phyloP scores from a whole-genome alignment of 305 asterid genomes.

The Lippia alba region DNA sequence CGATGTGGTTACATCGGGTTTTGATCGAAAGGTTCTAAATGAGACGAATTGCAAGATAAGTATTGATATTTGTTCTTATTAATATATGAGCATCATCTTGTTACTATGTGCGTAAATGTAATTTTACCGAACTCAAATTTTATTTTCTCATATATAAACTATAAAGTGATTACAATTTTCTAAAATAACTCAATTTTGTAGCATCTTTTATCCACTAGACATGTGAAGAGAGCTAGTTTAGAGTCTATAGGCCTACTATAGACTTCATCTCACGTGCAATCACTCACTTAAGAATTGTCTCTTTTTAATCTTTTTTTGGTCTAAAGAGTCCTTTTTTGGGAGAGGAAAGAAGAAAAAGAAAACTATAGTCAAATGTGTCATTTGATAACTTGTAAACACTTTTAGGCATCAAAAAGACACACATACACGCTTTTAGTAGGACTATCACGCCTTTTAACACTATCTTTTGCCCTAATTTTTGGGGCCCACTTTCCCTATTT shows the following conservation, averaged over 20 bases:
- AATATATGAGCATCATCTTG: too few relatives aligned
- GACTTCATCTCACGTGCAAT: conserved; percentile 40
- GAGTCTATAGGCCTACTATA: not conserved
- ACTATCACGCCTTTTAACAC: conserved; percentile 41
- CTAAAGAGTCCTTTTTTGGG: conserved; percentile 38
- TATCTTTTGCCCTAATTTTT: conserved; percentile 6
- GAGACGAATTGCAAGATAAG: too few relatives aligned
- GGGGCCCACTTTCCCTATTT: conserved; percentile 13
- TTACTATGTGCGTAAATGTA: too few relatives aligned
- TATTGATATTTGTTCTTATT: too few relatives aligned
- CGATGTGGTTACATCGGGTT: too few relatives aligned
- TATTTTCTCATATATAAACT: too few relatives aligned
- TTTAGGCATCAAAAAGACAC: conserved; percentile 13
- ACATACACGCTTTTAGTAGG: conserved; percentile 37
- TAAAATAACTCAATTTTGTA: too few relatives aligned
- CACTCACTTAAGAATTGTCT: conserved; percentile 23
- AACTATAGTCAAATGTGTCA: conserved; percentile 35
- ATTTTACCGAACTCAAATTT: too few relatives aligned
- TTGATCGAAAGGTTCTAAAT: too few relatives aligned
- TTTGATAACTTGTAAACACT: conserved; percentile 30
- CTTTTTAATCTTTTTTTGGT: conserved; percentile 5
- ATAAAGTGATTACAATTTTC: too few relatives aligned
- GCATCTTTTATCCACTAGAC: too few relatives aligned
- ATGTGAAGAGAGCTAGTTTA: too few relatives aligned
- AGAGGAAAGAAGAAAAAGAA: not conserved